A percentile compares a stretch with the other conserved stretches of the same genome.
phyloP scores from a whole-genome alignment of 495 filamentous ascomycete species.

The Ramalina intermedia region DNA sequence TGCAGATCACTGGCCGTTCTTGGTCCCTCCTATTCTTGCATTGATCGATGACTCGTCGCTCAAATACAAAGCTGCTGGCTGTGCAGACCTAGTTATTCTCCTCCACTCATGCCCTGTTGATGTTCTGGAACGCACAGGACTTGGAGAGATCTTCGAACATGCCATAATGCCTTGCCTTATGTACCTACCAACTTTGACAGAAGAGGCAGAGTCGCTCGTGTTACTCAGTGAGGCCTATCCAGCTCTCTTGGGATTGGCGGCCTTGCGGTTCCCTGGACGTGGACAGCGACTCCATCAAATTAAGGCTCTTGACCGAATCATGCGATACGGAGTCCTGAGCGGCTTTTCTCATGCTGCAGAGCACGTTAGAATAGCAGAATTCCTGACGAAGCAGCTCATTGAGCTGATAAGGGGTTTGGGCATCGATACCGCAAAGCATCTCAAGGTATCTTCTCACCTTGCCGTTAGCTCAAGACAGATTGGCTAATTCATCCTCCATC shows the following conservation, averaged over 20 bases:
- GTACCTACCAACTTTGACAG: conserved; percentile 66
- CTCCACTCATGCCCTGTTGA: conserved; percentile 34
- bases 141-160: conserved; percentile 66
- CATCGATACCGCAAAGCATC: conserved; percentile 57
- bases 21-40: conserved; percentile 69
- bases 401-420: conserved; percentile 44
- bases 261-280: conserved; percentile 22
- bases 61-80: conserved; percentile 42
- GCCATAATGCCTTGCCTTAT: conserved; percentile 58
- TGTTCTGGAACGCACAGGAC: conserved; percentile 55
- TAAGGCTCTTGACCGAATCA: conserved; percentile 33
- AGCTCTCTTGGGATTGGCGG: conserved; percentile 44
- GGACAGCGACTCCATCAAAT: conserved; percentile 12
- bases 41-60: conserved; percentile 57
- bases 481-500: conserved; percentile 8
- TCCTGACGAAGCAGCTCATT: conserved; percentile 43
- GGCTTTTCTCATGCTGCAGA: conserved; percentile 39
- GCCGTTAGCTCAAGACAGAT: not conserved
- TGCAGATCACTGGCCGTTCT: conserved; percentile 54
- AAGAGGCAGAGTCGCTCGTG: conserved; percentile 50
- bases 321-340: conserved; percentile 41
- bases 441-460: conserved; percentile 33
- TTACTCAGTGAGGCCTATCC: conserved; percentile 54
- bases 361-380: conserved; percentile 32
- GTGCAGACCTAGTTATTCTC: conserved; percentile 43